A percentile compares a stretch with the other conserved stretches of the same genome.
phyloP scores from a whole-genome alignment of 2,329 filamentous ascomycete species.

The Pestalotiopsis sp. region DNA sequence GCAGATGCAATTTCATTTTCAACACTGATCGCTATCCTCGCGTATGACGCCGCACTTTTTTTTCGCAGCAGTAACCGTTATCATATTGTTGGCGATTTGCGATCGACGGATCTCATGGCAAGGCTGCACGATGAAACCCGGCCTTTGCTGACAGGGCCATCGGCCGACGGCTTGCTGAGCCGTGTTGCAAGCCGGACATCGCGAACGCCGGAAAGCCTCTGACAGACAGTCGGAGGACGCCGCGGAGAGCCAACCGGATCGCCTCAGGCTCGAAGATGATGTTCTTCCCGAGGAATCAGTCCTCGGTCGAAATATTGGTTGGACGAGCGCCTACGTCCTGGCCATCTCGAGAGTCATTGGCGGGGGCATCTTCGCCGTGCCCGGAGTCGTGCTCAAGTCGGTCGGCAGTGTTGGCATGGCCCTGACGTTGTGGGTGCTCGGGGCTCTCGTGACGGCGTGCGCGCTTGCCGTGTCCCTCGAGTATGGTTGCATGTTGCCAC shows the following conservation, averaged over 20 bases:
- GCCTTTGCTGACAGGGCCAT: neutral
- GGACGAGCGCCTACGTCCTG: slow-evolving; percentile 65
- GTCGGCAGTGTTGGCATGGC: slow-evolving; percentile 67
- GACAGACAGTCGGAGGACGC: neutral
- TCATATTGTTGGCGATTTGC: neutral
- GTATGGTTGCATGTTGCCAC: slow-evolving; percentile 69
- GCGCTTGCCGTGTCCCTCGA: slow-evolving; percentile 65
- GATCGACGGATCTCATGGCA: neutral
- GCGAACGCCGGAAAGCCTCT: neutral
- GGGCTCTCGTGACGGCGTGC: slow-evolving; percentile 60
- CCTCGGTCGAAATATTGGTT: slow-evolving; percentile 59
- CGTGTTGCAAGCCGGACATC: neutral
- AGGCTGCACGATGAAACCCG: neutral
- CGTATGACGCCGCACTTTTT: too few relatives aligned
- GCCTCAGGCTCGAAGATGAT: slow-evolving; percentile 50
- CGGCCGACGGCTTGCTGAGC: neutral
- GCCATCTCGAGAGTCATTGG: slow-evolving; percentile 70
- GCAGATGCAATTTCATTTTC: neutral
- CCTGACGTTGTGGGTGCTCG: slow-evolving; percentile 62
- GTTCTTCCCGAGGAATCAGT: slow-evolving; percentile 60
- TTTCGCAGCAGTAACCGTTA: too few relatives aligned
- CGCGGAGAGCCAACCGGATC: neutral
- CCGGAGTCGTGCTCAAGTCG: slow-evolving; percentile 64
- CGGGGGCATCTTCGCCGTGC: slow-evolving; percentile 72
- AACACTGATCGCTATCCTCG: neutral